Percentiles rank a stretch among this genome's conserved stretches.
Evolutionary conservation across 2,329 filamentous ascomycete species (phyloP).

Genomic region (Xylariaceae sp.): DNA sequence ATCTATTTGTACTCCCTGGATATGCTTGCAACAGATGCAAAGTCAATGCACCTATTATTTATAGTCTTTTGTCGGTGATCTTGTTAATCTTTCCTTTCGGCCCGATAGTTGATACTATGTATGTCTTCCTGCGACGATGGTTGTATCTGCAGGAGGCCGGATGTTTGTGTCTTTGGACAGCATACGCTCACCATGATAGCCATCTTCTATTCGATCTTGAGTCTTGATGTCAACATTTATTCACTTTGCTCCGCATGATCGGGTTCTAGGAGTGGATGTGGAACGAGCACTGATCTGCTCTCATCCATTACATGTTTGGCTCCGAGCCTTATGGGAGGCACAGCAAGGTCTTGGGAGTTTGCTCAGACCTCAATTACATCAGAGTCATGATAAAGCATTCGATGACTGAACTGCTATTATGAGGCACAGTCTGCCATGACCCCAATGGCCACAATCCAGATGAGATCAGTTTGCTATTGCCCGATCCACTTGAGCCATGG

Average conservation of each 20-base stretch:
- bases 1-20: no score
- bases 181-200: background rate
- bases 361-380: slow-evolving; percentile 7
- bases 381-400: slow-evolving; percentile 1
- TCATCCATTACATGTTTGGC: background rate
- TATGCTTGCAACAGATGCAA: background rate
- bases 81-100: slow-evolving; percentile 8
- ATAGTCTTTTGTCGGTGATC: background rate
- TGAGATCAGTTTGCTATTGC: background rate
- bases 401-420: slow-evolving; percentile 3
- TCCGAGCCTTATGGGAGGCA: no score
- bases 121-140: background rate
- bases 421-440: slow-evolving; percentile 12
- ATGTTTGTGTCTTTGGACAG: no score
- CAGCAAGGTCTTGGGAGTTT: no score
- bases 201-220: background rate
- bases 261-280: background rate
- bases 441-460: slow-evolving; percentile 8
- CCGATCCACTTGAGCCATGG: slow-evolving; percentile 1
- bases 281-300: slow-evolving; percentile 10
- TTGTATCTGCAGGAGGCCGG: background rate
- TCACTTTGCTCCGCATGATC: no score
- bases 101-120: slow-evolving; percentile 8
- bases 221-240: no score
- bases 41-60: background rate